Evolutionary conservation across 371 early-diverging fungal genomes (phyloP).

Genomic region (Mycotypha africana): DNA sequence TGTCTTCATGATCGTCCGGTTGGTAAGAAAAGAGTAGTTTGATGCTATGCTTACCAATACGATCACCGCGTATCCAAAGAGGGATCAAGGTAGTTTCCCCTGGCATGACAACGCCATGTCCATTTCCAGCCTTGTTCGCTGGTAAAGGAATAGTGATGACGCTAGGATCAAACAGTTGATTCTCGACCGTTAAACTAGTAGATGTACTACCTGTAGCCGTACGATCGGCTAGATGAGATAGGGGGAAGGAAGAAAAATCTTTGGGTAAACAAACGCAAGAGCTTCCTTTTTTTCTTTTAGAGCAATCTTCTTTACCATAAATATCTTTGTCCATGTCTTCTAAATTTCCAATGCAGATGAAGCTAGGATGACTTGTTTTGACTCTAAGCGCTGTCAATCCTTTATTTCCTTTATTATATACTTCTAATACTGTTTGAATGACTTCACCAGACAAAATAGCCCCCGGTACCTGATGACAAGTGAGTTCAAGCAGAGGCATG

Average conservation of each 20-base stretch:
- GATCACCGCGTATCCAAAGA: conserved; percentile 87
- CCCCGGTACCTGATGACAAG: conserved; percentile 72
- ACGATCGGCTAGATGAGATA: neutral
- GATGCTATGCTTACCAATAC: conserved; percentile 82
- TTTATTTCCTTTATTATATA: conserved; percentile 80
- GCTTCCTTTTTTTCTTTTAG: neutral
- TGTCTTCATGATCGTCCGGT: conserved; percentile 66
- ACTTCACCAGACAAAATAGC: conserved; percentile 83
- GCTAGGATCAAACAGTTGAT: conserved; percentile 34
- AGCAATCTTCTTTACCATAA: conserved; percentile 20
- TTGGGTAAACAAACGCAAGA: no score
- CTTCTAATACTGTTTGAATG: conserved; percentile 59
- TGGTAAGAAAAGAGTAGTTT: conserved; percentile 65
- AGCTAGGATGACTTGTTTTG: conserved; percentile 82
- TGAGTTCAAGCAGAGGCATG: conserved; percentile 80
- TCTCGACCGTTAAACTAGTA: conserved; percentile 10
- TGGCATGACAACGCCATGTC: conserved; percentile 49
- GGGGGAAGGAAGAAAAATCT: neutral
- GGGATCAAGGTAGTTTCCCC: conserved; percentile 75
- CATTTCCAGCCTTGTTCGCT: conserved; percentile 13
- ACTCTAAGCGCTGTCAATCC: conserved; percentile 67
- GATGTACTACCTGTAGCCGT: neutral
- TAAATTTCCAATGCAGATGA: conserved; percentile 68
- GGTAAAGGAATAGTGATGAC: conserved; percentile 40
- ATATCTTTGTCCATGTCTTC: conserved; percentile 41